Evolutionary conservation across 345 rosid species (phyloP), one percentile per base, ranked within the genome.

Genomic region (Lepidium didymum): DNA sequence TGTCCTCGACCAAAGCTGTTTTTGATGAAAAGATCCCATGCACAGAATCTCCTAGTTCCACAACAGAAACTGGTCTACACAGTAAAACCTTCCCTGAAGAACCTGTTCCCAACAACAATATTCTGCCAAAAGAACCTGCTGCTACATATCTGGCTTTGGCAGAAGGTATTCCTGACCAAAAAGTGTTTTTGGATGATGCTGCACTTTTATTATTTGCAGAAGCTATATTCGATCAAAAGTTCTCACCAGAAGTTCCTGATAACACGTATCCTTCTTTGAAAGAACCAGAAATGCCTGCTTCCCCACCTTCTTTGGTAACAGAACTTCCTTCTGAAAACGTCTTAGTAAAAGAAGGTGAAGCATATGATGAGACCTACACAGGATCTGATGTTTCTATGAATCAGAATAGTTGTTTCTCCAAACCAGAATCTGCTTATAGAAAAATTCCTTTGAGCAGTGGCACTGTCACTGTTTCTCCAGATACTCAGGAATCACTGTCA

Each of bases 401-500:
- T 51, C 67, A 72, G 45, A 82, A 49, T 56, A 62, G 56, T 33
- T 64, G 59, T 47, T 34, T 74, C 69, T 75, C 67, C 21, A 60
- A 62, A 25, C 72, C 73, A 31, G 76, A 62, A 34, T 65, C 82
- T 66, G 40, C 67, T 3, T 79, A 38, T 10, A 64, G 52, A 51
- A 73, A 62, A 36, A 45, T 72, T 46, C 81, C 55, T 18, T 54
- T 42, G 16, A 23, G 40, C 14, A 58, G 67, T 64, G 62, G 46
- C 35, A 62, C 57, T 54, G 62, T 67, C 43, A 63, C 34, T 34
- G 45, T 47, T 63, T 60, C 71, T 42, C 14, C 33, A 45, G 75
- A 71, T 21, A 64, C 77, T 73, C 83, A 53, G 52, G 83, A 79
- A 67, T 59, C 87, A 59, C 79, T 65, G 16, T 21, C 77, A 47